Base-by-base conservation (phyloP, 2,329 filamentous ascomycete genomes). In the Blastomyces silverae region DNA sequence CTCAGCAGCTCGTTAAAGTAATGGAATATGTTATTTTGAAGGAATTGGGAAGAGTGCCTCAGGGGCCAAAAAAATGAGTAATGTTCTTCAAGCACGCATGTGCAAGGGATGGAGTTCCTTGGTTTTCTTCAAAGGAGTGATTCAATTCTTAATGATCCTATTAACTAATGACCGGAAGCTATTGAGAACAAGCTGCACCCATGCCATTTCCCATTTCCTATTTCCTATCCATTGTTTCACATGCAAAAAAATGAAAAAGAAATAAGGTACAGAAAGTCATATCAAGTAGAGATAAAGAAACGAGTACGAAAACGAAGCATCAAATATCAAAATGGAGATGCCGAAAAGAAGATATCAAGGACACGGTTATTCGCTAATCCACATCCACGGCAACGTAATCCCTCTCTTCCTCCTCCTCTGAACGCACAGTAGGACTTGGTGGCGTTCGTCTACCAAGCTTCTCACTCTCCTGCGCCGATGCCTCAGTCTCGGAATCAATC, bases 381-480 rank as follows among this genome's bases (percentile, higher is more conserved):
- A 87, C 83, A 64, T 87, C 84, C 52, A 87, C 81, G 74, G 83
- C 83, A 72, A 80, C 82, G 66, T 87, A 80, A 70, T 87, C 84
- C 31, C 67, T 70, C 52, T 72, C 71, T 31, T 64, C 63, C 20
- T 72, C 70, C 46, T 72, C 70, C 2, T 67, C 68, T 13, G 34
- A 39, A 15, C 62, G 62, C 48, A 22, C 50, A 48, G 22, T 63
- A 7, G 62, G 62, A 25, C 53, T 63, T 15, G 52, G 61, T n/a
- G 42, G 44, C 8, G 59, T 28, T 15, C 42, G 42, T 50, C 17
- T 50, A 37, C 44, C 39, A 44, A 68, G 67, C 11, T 69, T 70
- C 28, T 65, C 65, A 22, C n/a, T 63, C 10, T 70, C 67, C 28
- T 69, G 67, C n/a, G 22, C 50, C 37, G 37, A 31, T 13, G 28